Evolutionary conservation across 2,329 filamentous ascomycete species (phyloP).

Genomic region (Lachnellula arida): DNA sequence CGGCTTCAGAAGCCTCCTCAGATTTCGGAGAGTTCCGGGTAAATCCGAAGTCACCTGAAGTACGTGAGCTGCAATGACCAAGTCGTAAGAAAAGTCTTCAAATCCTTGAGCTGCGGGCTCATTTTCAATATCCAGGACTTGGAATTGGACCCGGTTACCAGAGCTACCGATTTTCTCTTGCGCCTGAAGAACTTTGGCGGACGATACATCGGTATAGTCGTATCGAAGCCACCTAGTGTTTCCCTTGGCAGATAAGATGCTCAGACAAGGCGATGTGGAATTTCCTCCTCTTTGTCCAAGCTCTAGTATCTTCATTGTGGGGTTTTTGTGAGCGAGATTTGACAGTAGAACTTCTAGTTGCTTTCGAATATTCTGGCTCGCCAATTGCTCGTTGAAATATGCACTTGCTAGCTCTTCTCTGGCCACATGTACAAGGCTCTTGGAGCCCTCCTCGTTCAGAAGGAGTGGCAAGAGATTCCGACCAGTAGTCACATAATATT

Average conservation of each 20-base stretch:
- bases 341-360: too few species aligned
- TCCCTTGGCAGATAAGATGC: neutral
- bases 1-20: too few species aligned
- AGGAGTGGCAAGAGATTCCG: too few species aligned
- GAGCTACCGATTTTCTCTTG: neutral
- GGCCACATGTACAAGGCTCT: too few species aligned
- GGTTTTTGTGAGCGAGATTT: slow-evolving; percentile 13
- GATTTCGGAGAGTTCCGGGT: too few species aligned
- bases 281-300: slow-evolving; percentile 16
- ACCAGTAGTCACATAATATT: too few species aligned
- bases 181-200: neutral
- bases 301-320: slow-evolving; percentile 19
- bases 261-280: neutral
- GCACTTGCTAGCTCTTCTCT: too few species aligned
- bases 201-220: neutral
- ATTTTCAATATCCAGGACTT: neutral
- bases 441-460: too few species aligned
- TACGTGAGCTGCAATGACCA: neutral
- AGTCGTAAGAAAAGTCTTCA: neutral
- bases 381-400: too few species aligned
- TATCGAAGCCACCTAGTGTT: neutral
- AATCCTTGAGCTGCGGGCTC: neutral
- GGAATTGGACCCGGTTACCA: neutral
- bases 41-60: too few species aligned
- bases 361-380: too few species aligned